Evolutionary conservation across 106 monocot species (phyloP).

Genomic region (Chionographis japonica): DNA sequence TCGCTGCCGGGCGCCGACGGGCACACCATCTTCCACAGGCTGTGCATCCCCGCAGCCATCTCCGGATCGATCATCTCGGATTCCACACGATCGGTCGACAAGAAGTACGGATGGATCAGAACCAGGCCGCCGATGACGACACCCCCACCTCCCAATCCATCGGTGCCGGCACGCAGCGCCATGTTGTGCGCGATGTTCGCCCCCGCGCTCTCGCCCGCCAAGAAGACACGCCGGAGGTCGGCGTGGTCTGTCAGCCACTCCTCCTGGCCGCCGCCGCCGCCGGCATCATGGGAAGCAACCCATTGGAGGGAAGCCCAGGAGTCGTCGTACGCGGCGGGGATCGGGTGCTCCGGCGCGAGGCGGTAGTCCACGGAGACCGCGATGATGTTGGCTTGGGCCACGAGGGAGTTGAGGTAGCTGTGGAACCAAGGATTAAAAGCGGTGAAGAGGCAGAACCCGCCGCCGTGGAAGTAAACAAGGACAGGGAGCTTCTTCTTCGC

Average conservation of each 20-base stretch:
- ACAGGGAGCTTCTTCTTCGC: constrained; percentile 28
- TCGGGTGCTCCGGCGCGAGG: constrained; percentile 53
- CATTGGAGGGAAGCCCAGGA: constrained; percentile 46
- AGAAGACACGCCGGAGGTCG: constrained; percentile 18
- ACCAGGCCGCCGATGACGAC: constrained; percentile 1
- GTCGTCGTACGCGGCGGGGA: constrained; percentile 63
- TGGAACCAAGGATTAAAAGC: constrained; percentile 39
- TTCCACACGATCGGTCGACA: constrained; percentile 4
- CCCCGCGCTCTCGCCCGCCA: constrained; percentile 42
- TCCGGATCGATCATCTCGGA: not conserved
- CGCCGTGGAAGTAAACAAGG: constrained; percentile 66
- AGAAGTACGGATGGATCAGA: constrained; percentile 23
- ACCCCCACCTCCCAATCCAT: not conserved
- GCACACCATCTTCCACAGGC: constrained; percentile 15
- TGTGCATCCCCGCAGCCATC: not conserved
- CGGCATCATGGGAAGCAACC: constrained; percentile 24
- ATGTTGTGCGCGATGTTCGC: constrained; percentile 31
- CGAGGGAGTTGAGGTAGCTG: constrained; percentile 36
- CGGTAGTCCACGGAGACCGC: constrained; percentile 64
- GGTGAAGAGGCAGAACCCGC: constrained; percentile 44
- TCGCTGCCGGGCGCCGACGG: constrained; percentile 1
- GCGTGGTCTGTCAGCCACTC: constrained; percentile 25
- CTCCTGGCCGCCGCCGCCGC: constrained; percentile 3
- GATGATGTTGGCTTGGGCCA: constrained; percentile 17
- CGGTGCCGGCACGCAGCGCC: constrained; percentile 18